phyloP scores from a whole-genome alignment of 352 stramenopile genomes.

The Globisporangium orthogonon region DNA sequence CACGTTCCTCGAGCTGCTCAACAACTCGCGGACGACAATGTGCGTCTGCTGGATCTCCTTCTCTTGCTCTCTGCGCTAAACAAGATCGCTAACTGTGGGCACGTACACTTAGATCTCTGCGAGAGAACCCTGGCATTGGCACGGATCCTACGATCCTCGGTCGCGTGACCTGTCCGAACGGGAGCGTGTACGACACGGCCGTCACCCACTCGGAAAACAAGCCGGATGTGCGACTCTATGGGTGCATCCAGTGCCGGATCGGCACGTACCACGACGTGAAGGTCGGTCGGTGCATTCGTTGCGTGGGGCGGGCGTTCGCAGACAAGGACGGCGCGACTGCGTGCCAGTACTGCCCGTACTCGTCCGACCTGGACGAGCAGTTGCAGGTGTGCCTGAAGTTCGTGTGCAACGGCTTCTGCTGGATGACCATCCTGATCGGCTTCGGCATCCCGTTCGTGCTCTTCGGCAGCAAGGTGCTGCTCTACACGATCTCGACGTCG shows the following conservation, averaged over 20 bases:
- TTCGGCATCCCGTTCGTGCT: slow-evolving; percentile 42
- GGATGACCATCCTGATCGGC: slow-evolving; percentile 51
- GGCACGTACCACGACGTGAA: slow-evolving; percentile 52
- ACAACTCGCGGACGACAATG: slow-evolving; percentile 37
- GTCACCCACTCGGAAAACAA: slow-evolving; percentile 13
- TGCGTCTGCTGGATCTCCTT: slow-evolving; percentile 13
- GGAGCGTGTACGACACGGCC: slow-evolving; percentile 36
- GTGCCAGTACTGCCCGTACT: slow-evolving; percentile 60
- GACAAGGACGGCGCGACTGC: slow-evolving; percentile 39
- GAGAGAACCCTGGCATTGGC: slow-evolving; percentile 46
- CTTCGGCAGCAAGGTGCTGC: slow-evolving; percentile 44
- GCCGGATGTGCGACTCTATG: slow-evolving; percentile 23
- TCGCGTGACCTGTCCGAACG: slow-evolving; percentile 40
- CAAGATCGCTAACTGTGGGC: not conserved
- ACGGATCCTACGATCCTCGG: slow-evolving; percentile 24
- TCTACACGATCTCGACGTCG: slow-evolving; percentile 35
- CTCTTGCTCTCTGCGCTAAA: not conserved
- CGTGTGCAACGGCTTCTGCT: slow-evolving; percentile 49
- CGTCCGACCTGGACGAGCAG: slow-evolving; percentile 34
- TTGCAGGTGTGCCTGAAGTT: slow-evolving; percentile 37
- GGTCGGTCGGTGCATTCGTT: slow-evolving; percentile 31
- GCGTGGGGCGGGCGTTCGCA: slow-evolving; percentile 37
- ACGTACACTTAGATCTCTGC: slow-evolving; percentile 24
- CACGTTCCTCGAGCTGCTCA: slow-evolving; percentile 38
- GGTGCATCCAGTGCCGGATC: slow-evolving; percentile 57